These are phyloP conservation scores for Rauvolfia tetraphylla DNA, from an alignment of 257 asterid species.

Conservation along the genomic window DNA sequence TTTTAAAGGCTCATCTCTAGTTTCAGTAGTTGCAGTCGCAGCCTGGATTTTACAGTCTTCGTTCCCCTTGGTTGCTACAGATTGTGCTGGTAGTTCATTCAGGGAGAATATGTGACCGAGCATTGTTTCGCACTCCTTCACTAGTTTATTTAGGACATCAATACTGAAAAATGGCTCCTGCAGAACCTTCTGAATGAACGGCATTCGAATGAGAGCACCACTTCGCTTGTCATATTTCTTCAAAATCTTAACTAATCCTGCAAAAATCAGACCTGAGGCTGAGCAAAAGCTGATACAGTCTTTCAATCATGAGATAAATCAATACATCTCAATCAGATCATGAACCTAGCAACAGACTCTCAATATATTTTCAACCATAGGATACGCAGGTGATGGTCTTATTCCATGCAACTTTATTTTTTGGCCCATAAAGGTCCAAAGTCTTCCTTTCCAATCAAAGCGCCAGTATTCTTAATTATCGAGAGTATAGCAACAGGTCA, in stretches of 20 bases:
- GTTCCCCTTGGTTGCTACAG: constrained; percentile 29
- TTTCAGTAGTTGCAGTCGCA: constrained; percentile 19
- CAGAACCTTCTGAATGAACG: constrained; percentile 64
- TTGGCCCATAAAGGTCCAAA: background rate
- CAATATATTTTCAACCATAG: background rate
- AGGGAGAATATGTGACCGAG: constrained; percentile 45
- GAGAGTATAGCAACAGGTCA: background rate
- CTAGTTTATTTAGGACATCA: constrained; percentile 49
- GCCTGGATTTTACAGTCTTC: constrained; percentile 22
- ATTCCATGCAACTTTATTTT: too few relatives aligned
- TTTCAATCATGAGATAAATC: background rate
- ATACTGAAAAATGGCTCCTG: constrained; percentile 61
- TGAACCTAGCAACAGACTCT: background rate
- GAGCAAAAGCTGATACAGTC: background rate
- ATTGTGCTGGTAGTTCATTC: constrained; percentile 38
- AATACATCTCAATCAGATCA: background rate
- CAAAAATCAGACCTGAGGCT: constrained; percentile 13
- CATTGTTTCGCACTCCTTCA: constrained; percentile 65
- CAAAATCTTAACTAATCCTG: constrained; percentile 74
- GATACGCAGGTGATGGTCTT: background rate
- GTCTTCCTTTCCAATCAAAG: background rate
- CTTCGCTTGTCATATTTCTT: constrained; percentile 78
- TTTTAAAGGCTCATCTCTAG: constrained; percentile 19
- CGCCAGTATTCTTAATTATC: background rate
- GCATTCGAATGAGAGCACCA: constrained; percentile 54